phyloP scores from a whole-genome alignment of 305 asterid genomes.

The Nicotiana rustica region DNA sequence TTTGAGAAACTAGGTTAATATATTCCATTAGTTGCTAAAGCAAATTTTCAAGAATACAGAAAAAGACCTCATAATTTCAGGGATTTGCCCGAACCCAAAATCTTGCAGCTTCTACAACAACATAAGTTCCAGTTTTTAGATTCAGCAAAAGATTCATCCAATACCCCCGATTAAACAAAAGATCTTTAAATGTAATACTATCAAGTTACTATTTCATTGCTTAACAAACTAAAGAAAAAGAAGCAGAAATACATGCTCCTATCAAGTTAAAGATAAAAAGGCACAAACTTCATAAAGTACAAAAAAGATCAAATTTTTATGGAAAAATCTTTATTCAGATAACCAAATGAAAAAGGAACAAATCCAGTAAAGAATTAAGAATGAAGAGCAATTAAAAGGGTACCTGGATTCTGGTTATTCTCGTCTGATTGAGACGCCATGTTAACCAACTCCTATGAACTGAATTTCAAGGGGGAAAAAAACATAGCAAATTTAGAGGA shows the following conservation, averaged over 20 bases:
- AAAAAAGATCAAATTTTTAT: slow-evolving; percentile 18
- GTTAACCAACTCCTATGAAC: slow-evolving; percentile 34
- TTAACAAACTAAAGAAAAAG: background rate
- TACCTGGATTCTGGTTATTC: slow-evolving; percentile 45
- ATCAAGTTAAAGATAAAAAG: slow-evolving; percentile 16
- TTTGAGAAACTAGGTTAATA: background rate
- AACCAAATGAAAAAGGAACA: background rate
- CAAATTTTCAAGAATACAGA: background rate
- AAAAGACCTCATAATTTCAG: slow-evolving; percentile 1
- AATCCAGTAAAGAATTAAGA: background rate
- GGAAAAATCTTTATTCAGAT: background rate
- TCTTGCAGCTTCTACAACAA: slow-evolving; percentile 18
- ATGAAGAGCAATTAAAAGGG: background rate
- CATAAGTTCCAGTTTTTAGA: background rate
- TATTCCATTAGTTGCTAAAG: background rate
- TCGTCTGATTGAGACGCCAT: slow-evolving; percentile 47
- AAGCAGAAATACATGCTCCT: background rate
- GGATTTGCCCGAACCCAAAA: background rate
- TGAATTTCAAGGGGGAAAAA: slow-evolving; percentile 12
- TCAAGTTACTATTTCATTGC: slow-evolving; percentile 14
- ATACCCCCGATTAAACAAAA: background rate
- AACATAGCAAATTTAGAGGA: background rate
- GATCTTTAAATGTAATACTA: background rate
- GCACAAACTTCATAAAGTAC: slow-evolving; percentile 10
- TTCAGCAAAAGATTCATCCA: background rate